Evolutionary conservation across 768 basidiomycete species (phyloP), one percentile per base, ranked within the genome.

Genomic region (Psilocybe azurescens): DNA sequence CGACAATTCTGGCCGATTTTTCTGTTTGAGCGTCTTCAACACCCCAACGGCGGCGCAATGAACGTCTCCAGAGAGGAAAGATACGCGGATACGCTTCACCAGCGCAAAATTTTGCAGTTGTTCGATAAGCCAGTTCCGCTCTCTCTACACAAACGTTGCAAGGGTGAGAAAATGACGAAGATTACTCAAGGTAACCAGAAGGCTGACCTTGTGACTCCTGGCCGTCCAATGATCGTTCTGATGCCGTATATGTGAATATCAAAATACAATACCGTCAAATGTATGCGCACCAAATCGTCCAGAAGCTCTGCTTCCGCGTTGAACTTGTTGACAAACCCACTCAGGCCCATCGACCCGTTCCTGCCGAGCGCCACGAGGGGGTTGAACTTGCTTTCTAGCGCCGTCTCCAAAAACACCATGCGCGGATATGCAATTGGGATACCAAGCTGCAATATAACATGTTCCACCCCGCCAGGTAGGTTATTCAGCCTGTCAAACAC

Each of bases 181-280:
- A 33, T 9, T 14, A n/a, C 14, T 47, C n/a, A 48, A 24, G 33
- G 18, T 5, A 52, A 50, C 69, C 28, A 64, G 52, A 33, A 33
- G n/a, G 5, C 16, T 30, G n/a, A 89, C 92, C 80, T 94, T 94
- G 72, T 94, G 93, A 3, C 72, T 70, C 58, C 87, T 87, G 32
- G 93, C 86, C 4, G 94, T 96, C 95, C 95, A 96, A 68, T 96
- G 94, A 70, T 97, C 94, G 65, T 95, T 95, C 88, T 93, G 63
- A 0, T 3, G 51, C 3, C 14, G 58, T 24, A 11, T 39, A 58
- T 24, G 33, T 55, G 48, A 41, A 47, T 7, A 51, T 36, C 51
- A 28, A 24, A 47, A 8, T 9, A 16, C 36, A 61, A 3, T 3
- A 56, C 55, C 55, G 38, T 32, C n/a, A 51, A 53, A 20, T 8